Evolutionary conservation across 2,329 filamentous ascomycete species (phyloP), one percentile per base, ranked within the genome.

Genomic region (Neurospora sp.): DNA sequence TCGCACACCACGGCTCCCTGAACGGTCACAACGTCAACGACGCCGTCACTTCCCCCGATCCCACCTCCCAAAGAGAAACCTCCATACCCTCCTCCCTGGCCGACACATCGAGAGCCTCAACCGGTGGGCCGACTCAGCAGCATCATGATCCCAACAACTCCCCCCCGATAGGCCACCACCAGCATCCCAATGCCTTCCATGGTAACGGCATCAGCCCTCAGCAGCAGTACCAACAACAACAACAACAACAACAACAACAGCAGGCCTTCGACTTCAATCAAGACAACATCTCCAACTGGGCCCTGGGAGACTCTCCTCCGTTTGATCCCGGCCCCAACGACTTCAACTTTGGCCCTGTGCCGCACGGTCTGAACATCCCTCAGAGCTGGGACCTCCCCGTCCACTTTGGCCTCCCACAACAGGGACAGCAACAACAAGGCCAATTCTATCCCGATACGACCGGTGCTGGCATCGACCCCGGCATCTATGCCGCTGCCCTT

Each of bases 251-350:
- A 76, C 71, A 75, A 75, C 71, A 75, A 75, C 72, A 73, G 73
- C 74, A 78, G 78, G 69, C 70, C 57, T 57, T 70, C 67, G 77
- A 80, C 71, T 81, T 81, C 77, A 77, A 71, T 67, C 72, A 72
- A 70, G 77, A 78, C 73, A 74, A 79, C 75, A 75, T 81, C 69
- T 77, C 83, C 72, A 80, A 77, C 77, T 87, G 85, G 85, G 76
- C 79, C 73, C 85, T 85, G 73, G 81, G 82, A 71, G 81, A 82
- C 75, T 81, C 81, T 12, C 81, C 83, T 72, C 82, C 83, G 37
- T 80, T 81, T 72, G 79, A 78, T 69, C 75, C 77, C 70, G 76
- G 73, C 52, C 72, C 75, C 8, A 66, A 71, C 67, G 67, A 71
- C 67, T 69, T 71, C 67, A 41, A 66, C 66, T 71, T 73, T 38